Percentiles rank a stretch among this genome's conserved stretches.
phyloP scores from a whole-genome alignment of 2,329 filamentous ascomycete genomes.

The Talaromyces sp. region DNA sequence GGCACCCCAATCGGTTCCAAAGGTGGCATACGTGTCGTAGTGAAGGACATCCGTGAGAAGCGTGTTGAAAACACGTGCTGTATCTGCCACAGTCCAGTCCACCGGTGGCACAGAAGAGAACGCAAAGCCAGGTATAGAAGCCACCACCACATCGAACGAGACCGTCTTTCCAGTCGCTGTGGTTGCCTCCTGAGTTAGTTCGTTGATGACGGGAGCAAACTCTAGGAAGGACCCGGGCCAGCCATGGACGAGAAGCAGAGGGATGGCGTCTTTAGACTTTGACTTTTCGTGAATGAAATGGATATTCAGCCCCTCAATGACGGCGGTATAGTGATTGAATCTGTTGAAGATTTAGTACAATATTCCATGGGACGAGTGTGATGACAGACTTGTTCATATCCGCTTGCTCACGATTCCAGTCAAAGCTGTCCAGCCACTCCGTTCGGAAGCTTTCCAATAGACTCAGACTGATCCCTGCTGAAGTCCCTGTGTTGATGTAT shows the following conservation, averaged over 20 bases:
- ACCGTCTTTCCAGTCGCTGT: conserved; percentile 21
- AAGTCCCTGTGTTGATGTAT: not conserved
- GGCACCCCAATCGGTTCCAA: conserved; percentile 28
- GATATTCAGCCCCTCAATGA: conserved; percentile 24
- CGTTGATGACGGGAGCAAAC: conserved; percentile 31
- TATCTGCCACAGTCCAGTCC: conserved; percentile 25
- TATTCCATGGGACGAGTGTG: not conserved
- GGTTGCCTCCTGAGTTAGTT: conserved; percentile 27
- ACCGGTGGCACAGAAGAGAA: conserved; percentile 32
- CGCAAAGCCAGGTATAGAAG: conserved; percentile 30
- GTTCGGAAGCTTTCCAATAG: not conserved
- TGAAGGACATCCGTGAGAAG: conserved; percentile 32
- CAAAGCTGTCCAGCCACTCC: not conserved
- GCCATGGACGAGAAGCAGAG: conserved; percentile 44
- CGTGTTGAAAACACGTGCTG: conserved; percentile 28
- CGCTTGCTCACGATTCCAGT: not conserved
- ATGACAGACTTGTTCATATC: not conserved
- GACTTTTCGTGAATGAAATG: conserved; percentile 53
- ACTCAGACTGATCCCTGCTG: not conserved
- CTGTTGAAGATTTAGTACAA: not conserved
- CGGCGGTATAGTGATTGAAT: not conserved
- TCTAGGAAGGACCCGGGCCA: conserved; percentile 37
- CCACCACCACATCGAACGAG: conserved; percentile 32
- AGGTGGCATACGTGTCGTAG: conserved; percentile 29
- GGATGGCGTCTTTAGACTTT: conserved; percentile 44